Evolutionary conservation across 1,284 basidiomycete species (phyloP).

Genomic region (Ceratobasidium sp.): DNA sequence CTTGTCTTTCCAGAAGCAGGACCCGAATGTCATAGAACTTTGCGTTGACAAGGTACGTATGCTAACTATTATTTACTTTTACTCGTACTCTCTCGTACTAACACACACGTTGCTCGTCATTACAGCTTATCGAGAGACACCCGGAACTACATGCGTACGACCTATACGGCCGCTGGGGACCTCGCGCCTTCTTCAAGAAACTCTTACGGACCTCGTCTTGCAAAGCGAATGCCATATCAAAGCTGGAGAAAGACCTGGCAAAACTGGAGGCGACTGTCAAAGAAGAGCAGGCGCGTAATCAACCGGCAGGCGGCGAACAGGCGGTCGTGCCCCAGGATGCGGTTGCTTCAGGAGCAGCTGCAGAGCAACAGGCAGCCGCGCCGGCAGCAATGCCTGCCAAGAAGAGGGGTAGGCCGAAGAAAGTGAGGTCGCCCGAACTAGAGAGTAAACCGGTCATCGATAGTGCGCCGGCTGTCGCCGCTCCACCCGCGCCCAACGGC

Average conservation of each 20-base stretch:
- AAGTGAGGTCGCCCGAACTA: not conserved
- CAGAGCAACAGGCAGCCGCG: too few relatives aligned
- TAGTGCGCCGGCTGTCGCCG: not conserved
- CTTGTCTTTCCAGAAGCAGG: not conserved
- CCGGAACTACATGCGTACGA: not conserved
- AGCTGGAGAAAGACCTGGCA: not conserved
- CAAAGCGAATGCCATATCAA: not conserved
- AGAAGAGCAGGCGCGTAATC: too few relatives aligned
- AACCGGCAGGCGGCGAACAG: too few relatives aligned
- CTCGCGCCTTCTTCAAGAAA: not conserved
- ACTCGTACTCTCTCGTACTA: too few relatives aligned
- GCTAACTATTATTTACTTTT: too few relatives aligned
- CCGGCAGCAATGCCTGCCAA: not conserved
- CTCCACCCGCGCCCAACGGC: not conserved
- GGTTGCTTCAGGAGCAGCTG: too few relatives aligned
- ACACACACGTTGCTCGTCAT: not conserved
- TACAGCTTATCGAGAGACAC: not conserved
- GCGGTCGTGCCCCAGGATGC: too few relatives aligned
- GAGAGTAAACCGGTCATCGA: not conserved
- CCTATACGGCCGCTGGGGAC: not conserved
- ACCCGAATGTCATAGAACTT: not conserved
- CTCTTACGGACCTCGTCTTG: not conserved
- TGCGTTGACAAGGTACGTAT: not conserved
- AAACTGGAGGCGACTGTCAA: too few relatives aligned
- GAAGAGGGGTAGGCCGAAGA: slow-evolving; percentile 1